Evolutionary conservation across 192 early-diverging fungal genomes (phyloP), one percentile per base, ranked within the genome.

Genomic region (Rhizophagus prolifer): DNA sequence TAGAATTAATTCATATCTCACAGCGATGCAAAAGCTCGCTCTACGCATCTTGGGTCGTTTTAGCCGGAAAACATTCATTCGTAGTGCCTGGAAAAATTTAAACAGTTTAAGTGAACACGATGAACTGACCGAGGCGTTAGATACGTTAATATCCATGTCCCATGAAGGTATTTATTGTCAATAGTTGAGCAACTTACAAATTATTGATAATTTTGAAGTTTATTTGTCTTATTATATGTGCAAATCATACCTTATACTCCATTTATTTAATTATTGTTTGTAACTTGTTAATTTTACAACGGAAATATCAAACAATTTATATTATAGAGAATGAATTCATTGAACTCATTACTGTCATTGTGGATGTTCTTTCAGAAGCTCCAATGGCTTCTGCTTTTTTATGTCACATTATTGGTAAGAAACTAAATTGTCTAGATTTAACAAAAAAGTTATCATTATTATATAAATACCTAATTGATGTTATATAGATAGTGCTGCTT

Each of bases 331-430:
- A 76, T 72, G 83, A 83, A 82, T 79, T 84, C 75, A 59, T 84
- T 34, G 82, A 84, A 30, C 78, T 86, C n/a, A 80, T 86, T 36
- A 77, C 82, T 3, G 82, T 84, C 1, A 84, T 86, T 72, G 77
- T 84, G 10, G 81, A 82, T 30, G 82, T 82, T 65, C 79, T 88
- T 13, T 79, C 82, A 6, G 77, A 77, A 1, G 76, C 78, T 58
- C 87, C 67, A 30, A 81, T 76, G 74, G 81, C 79, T n/a, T 84
- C 77, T 79, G 87, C 87, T 2, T 88, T 88, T 59, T 78, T 88
- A 13, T 84, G 85, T 25, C 87, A 88, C 61, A 87, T 88, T 31
- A 87, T 88, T 47, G 87, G 70, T 72, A 54, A 26, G 9, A 50
- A 30, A 19, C 8, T 36, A 31, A 10, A 50, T 58, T 16, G 31